These are phyloP conservation scores for Clausena lansium DNA, from an alignment of 345 rosid genomes.

Conservation along the genomic window DNA sequence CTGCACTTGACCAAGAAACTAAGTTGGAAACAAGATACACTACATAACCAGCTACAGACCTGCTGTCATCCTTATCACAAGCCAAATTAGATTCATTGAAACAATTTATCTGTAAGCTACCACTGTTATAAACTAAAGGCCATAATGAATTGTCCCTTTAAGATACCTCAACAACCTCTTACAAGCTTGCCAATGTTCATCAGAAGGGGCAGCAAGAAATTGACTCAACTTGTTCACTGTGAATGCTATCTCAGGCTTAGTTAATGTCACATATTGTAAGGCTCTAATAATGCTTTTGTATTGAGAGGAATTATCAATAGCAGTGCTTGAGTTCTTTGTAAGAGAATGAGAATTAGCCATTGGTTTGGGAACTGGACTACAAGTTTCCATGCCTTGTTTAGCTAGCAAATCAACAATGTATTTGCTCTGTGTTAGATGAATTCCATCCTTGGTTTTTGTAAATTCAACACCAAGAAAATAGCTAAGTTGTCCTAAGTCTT, in stretches of 20 bases:
- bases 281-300: not conserved
- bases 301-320: not conserved
- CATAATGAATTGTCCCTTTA: rapidly evolving
- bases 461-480: too few relatives aligned
- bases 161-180: not conserved
- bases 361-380: too few relatives aligned
- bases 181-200: not conserved
- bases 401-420: too few relatives aligned
- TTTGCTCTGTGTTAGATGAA: too few relatives aligned
- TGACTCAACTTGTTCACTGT: too few relatives aligned
- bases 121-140: too few relatives aligned
- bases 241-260: not conserved
- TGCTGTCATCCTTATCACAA: not conserved
- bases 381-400: too few relatives aligned
- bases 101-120: rapidly evolving
- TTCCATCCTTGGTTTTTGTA: too few relatives aligned
- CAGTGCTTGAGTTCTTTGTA: rapidly evolving
- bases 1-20: not conserved
- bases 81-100: not conserved
- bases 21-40: not conserved
- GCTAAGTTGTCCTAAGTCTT: not conserved
- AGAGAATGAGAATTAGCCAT: not conserved
- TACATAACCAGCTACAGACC: not conserved
- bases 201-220: not conserved
- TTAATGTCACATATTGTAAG: not conserved